Evolutionary conservation across 2,329 filamentous ascomycete genomes (phyloP), one percentile per base, ranked within the genome.

Genomic region (Intubia oerlemansii): DNA sequence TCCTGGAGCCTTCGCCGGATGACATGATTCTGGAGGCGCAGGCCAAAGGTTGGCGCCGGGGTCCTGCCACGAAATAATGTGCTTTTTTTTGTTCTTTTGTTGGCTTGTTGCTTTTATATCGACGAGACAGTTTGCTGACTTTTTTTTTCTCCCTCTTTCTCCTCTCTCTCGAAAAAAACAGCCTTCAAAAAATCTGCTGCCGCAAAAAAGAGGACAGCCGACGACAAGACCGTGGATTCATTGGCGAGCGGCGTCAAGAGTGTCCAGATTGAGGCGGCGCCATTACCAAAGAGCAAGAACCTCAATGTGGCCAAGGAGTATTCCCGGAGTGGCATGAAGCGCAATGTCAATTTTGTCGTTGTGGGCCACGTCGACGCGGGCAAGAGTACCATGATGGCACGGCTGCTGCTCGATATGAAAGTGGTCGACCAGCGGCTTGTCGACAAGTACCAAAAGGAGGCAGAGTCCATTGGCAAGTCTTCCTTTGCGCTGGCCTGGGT

Each of bases 401-500:
- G 88, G n/a, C 51, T 98, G 17, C 56, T 98, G 5, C 71, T 85
- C 24, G 88, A 98, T 41, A 63, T 92, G 23, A 77, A 84, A 34
- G 77, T 84, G 16, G 71, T 98, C 6, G 79, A 92, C 39, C 70
- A 91, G 44, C 63, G 84, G 34, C 85, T 84, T 0, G 63, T 98
- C 34, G 81, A 92, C 32, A 85, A 77, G 46, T 84, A 90, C 41
- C 67, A 73, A 13, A 77, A 76, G 47, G 84, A 93, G 51, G 85
- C 88, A 1, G 76, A 91, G 41, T 80, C 72, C 34, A 77, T 91
- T 22, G 88, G 88, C 5, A 98, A 98, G 48, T 74, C 79, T 2
- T 95, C 88, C 0, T 98, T 98, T 50, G 85, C 85, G 10, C 62
- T 98, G 14, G 88, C 90, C 1, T 98, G 88, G 88, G 81, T 98